Conservation (phyloP, 441 rosid genomes). For the Eutrema salsugineum region DNA sequence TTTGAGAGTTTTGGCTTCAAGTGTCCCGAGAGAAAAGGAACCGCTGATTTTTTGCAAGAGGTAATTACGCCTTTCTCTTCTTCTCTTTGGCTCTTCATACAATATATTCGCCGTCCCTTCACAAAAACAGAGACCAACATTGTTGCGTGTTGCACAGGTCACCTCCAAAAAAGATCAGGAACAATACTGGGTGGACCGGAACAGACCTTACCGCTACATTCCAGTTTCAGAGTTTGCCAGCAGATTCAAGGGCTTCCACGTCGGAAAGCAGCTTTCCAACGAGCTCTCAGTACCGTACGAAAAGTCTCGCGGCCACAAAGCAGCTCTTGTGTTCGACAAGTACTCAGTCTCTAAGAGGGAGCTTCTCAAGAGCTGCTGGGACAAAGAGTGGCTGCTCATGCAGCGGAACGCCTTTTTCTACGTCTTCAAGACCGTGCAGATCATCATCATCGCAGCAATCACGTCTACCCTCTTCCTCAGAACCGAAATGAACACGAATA, state of each 20-base stretch:
- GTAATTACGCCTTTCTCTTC: not conserved
- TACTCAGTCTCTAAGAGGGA: conserved; percentile 3
- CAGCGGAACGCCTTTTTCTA: conserved; percentile 8
- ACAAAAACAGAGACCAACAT: not conserved
- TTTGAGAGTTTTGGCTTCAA: conserved; percentile 14
- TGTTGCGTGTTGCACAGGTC: not conserved
- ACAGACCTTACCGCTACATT: conserved; percentile 2
- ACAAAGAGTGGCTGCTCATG: conserved; percentile 14
- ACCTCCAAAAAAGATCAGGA: conserved; percentile 8
- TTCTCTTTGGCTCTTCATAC: not conserved
- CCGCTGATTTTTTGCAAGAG: conserved; percentile 9
- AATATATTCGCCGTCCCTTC: no score
- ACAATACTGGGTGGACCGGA: conserved; percentile 4
- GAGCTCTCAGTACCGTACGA: conserved; percentile 1
- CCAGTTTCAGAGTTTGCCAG: conserved; percentile 12
- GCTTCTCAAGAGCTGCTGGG: conserved; percentile 13
- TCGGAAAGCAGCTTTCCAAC: not conserved
- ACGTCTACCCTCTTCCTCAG: not conserved
- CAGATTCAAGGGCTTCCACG: conserved; percentile 1
- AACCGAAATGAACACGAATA: not conserved
- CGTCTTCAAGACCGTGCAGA: conserved; percentile 11
- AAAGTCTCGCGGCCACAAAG: conserved; percentile 2
- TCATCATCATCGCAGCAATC: conserved; percentile 4
- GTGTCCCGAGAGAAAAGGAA: conserved; percentile 14
- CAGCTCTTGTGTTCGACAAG: conserved; percentile 1